Base-by-base conservation (phyloP, 345 rosid genomes). In the Cardiospermum halicacabum region DNA sequence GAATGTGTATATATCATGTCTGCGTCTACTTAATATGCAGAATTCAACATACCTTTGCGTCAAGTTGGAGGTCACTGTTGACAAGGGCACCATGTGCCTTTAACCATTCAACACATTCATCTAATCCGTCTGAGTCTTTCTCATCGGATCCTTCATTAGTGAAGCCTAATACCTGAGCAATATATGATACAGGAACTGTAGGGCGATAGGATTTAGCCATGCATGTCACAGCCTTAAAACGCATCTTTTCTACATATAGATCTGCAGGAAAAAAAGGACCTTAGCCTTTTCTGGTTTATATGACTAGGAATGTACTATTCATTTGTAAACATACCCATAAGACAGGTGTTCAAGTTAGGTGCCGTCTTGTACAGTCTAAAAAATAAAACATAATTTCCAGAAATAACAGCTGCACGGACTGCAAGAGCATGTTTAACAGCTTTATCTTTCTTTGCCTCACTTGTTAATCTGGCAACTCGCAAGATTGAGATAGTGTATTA, bases 351-450 rank as follows among this genome's bases (percentile, higher is more conserved):
- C 83, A 94, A 79, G 80, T 94, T 91, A 60, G 99, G 99, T 5
- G 97, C 97, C 2, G 69, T 78, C 77, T 82, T 87, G 81, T 89
- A 85, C 28, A 94, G 83, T 75, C 85, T 85, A 78, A 94, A 94
- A 80, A 94, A 94, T 80, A 62, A 61, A 58, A 89, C 86, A 56
- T 91, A 94, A 70, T 94, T 94, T 81, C 92, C 97, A 19, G 90
- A 91, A 22, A 96, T 78, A 42, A 94, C 99, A 24, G 99, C 96
- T 67, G 89, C 82, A 69, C 96, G 93, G 76, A 94, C 96, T 53
- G 91, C 85, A 66, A 94, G 96, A 45, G 99, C 99, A 83, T 95
- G 97, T 77, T 80, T 87, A 62, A 95, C 93, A 61, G 89, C 95
- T 78, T 72, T 67, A 59, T 89, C 88, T 70, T 83, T 69, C 78